Conservation (phyloP, 177 flowering plant genomes). For the Vitis hybrid region DNA sequence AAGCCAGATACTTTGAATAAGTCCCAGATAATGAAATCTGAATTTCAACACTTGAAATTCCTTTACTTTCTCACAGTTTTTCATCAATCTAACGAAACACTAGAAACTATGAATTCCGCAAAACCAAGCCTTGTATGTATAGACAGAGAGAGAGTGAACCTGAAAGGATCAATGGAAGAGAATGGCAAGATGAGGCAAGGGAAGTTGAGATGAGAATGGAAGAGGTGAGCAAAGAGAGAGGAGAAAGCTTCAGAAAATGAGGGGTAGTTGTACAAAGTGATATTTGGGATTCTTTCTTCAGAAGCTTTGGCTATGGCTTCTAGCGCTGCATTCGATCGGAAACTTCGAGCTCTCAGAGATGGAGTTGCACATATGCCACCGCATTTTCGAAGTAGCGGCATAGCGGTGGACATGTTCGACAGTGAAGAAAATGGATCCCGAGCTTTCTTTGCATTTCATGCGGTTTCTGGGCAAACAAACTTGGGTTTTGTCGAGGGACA, state of each 20-base stretch:
- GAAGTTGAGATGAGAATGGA: slow-evolving; percentile 58
- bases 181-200: slow-evolving; percentile 78
- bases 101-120: too few species aligned
- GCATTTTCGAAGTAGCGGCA: slow-evolving; percentile 9
- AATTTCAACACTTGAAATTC: too few species aligned
- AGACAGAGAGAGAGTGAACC: slow-evolving; percentile 33
- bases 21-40: background rate
- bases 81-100: too few species aligned
- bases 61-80: too few species aligned
- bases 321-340: slow-evolving; percentile 79
- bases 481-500: too few species aligned
- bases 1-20: too few species aligned
- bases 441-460: too few species aligned
- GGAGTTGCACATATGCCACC: background rate
- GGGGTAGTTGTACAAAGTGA: slow-evolving; percentile 85
- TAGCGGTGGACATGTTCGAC: too few species aligned
- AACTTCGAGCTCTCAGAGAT: slow-evolving; percentile 19
- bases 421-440: too few species aligned
- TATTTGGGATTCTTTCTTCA: slow-evolving; percentile 47
- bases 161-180: slow-evolving; percentile 74
- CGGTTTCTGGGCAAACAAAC: too few species aligned
- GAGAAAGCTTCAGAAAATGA: slow-evolving; percentile 78
- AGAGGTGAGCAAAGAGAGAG: slow-evolving; percentile 80
- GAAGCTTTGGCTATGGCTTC: slow-evolving; percentile 65
- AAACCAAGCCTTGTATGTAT: too few species aligned